Base-by-base conservation (phyloP, 768 basidiomycete species). In the Suillus fuscotomentosus region DNA sequence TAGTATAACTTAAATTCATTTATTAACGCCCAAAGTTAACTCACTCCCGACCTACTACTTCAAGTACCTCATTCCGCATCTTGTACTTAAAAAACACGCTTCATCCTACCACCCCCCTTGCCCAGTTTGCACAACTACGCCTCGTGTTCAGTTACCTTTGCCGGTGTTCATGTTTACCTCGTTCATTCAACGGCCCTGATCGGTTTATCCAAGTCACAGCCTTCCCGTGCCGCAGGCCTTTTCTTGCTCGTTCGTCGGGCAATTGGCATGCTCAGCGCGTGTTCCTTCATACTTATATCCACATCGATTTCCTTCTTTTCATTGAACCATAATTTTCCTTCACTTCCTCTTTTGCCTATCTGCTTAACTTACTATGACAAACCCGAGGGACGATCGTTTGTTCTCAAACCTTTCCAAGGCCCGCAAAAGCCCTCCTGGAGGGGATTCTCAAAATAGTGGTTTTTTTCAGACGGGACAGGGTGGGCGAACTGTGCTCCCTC, bases 401-500 rank as follows among this genome's bases (percentile, higher is more conserved):
- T 88, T 85, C 80, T 81, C 82, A 76, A 82, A 79, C 78, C 80
- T 86, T 82, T 82, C 79, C 74, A 86, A 84, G 82, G 77, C 84
- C 72, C 84, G 87, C 71, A 75, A 78, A 83, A 85, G 84, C 78
- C 85, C 88, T 75, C 86, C 88, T 70, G 84, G 82, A 78, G 86
- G 86, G 70, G 77, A 78, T 78, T 75, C 84, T 76, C 86, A 87
- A 79, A 80, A 76, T 76, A 81, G 82, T 78, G 81, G 77, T 80
- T 88, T 88, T 83, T 86, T 89, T 82, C 84, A 85, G 81, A 83
- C 86, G 80, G 86, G 88, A 83, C 90, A 91, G 87, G 90, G 90
- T 91, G 89, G 89, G 90, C 88, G 90, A 87, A 86, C 88, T 83
- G 85, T 90, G 82, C 87, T 91, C 78, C 90, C 90, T 88, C 87